These are phyloP conservation scores for Verticillium nubilum DNA, from an alignment of 2,329 filamentous ascomycete species.

Conservation along the genomic window DNA sequence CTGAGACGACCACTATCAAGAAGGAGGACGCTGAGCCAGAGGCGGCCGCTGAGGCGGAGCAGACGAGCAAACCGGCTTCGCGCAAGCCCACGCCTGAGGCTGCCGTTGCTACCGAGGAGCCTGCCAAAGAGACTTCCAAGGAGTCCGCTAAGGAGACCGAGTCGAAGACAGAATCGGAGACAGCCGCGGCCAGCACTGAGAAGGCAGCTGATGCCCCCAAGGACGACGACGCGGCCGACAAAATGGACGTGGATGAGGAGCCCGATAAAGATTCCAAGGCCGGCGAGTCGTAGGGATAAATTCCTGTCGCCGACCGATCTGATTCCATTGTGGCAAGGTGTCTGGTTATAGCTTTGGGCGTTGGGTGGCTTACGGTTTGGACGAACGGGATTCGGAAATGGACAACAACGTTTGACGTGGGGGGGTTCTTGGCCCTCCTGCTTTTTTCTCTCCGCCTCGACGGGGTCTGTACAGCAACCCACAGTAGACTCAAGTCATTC, in stretches of 20 bases:
- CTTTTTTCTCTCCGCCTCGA: background rate
- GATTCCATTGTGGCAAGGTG: background rate
- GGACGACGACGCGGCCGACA: constrained; percentile 13
- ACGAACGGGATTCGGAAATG: background rate
- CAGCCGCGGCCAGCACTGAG: constrained; percentile 7
- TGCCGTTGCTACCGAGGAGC: constrained; percentile 9
- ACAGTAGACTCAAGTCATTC: background rate
- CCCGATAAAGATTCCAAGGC: background rate
- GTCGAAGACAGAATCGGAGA: constrained; percentile 4
- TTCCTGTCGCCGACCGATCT: background rate
- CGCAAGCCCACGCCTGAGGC: constrained; percentile 2
- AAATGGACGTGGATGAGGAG: constrained; percentile 14
- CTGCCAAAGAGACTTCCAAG: constrained; percentile 14
- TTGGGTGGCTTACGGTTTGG: background rate
- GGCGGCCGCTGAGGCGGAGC: constrained; percentile 22
- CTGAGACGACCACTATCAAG: constrained; percentile 29
- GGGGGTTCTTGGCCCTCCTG: background rate
- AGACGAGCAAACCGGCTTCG: constrained; percentile 15
- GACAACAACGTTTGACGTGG: background rate
- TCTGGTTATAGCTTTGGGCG: background rate
- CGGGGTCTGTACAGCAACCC: background rate
- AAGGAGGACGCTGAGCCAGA: constrained; percentile 31
- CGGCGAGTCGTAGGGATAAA: background rate
- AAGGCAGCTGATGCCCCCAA: constrained; percentile 8
- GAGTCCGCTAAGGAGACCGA: constrained; percentile 12